These are phyloP conservation scores for Penicillium sp. DNA, from an alignment of 2,329 filamentous ascomycete genomes.

Conservation along the genomic window DNA sequence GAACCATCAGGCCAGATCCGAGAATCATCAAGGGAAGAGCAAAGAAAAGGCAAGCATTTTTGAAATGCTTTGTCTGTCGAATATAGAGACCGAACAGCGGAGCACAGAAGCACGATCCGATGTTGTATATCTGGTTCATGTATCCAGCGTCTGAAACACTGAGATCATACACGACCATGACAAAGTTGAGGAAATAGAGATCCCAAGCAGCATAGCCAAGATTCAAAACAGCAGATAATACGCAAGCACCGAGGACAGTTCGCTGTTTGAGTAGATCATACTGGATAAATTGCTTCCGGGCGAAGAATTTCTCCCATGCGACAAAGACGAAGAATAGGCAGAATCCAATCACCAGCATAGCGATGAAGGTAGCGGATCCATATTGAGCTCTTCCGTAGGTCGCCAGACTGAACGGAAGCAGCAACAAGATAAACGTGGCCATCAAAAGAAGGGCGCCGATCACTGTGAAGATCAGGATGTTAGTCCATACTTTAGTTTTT, in stretches of 20 bases:
- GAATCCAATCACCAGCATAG: slow-evolving; percentile 56
- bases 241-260: slow-evolving; percentile 55
- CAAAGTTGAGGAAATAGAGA: slow-evolving; percentile 55
- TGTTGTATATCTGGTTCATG: slow-evolving; percentile 54
- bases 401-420: slow-evolving; percentile 66
- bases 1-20: slow-evolving; percentile 57
- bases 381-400: slow-evolving; percentile 43
- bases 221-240: slow-evolving; percentile 52
- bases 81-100: slow-evolving; percentile 53
- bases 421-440: slow-evolving; percentile 62
- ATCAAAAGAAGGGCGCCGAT: slow-evolving; percentile 51
- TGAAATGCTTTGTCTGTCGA: slow-evolving; percentile 54
- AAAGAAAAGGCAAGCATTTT: slow-evolving; percentile 53
- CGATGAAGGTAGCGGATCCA: slow-evolving; percentile 50
- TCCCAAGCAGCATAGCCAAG: slow-evolving; percentile 57
- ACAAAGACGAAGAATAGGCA: slow-evolving; percentile 56
- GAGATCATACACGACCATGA: slow-evolving; percentile 56
- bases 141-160: slow-evolving; percentile 47
- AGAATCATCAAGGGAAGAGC: slow-evolving; percentile 56
- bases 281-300: slow-evolving; percentile 56
- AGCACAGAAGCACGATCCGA: slow-evolving; percentile 55
- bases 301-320: slow-evolving; percentile 56
- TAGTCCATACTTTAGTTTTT: slow-evolving; percentile 43
- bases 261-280: slow-evolving; percentile 53
- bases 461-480: slow-evolving; percentile 12